phyloP scores from a whole-genome alignment of 805 yeast species.

The Saccharomycopsis synnaedendra region DNA sequence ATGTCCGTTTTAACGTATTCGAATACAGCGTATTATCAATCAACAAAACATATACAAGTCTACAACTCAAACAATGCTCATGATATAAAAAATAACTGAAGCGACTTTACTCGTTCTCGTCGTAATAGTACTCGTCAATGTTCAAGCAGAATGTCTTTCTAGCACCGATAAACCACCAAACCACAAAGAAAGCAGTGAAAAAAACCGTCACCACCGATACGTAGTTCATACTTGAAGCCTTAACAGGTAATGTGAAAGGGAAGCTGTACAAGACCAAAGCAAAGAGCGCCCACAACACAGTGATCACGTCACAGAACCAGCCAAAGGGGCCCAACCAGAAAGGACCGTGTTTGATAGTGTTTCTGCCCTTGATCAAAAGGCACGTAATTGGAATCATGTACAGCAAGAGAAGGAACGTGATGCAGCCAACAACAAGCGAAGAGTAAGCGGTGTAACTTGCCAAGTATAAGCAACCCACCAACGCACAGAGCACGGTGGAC shows the following conservation, averaged over 20 bases:
- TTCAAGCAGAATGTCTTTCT: slow-evolving; percentile 17
- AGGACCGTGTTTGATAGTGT: slow-evolving; percentile 47
- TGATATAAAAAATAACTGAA: too few relatives aligned
- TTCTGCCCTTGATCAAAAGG: slow-evolving; percentile 37
- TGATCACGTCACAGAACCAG: slow-evolving; percentile 35
- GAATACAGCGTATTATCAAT: too few relatives aligned
- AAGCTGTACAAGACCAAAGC: slow-evolving; percentile 51
- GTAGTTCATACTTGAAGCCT: slow-evolving; percentile 55
- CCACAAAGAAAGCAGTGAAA: slow-evolving; percentile 29
- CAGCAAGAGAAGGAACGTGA: slow-evolving; percentile 45
- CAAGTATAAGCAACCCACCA: slow-evolving; percentile 50
- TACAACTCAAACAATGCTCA: too few relatives aligned
- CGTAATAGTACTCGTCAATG: slow-evolving; percentile 14
- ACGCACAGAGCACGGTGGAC: slow-evolving; percentile 39
- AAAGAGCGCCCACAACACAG: slow-evolving; percentile 47
- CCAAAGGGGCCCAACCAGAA: slow-evolving; percentile 57
- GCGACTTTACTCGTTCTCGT: too few relatives aligned
- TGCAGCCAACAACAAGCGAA: slow-evolving; percentile 51
- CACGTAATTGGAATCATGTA: slow-evolving; percentile 45
- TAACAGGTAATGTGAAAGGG: slow-evolving; percentile 54
- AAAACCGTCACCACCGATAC: slow-evolving; percentile 46
- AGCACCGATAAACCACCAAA: slow-evolving; percentile 42
- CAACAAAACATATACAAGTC: too few relatives aligned
- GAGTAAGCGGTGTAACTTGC: slow-evolving; percentile 60
- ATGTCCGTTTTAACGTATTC: too few relatives aligned